A percentile compares a stretch with the other conserved stretches of the same genome.
Evolutionary conservation across 164 flowering plant genomes (phyloP).

Genomic region (Umbilicus rupestris): DNA sequence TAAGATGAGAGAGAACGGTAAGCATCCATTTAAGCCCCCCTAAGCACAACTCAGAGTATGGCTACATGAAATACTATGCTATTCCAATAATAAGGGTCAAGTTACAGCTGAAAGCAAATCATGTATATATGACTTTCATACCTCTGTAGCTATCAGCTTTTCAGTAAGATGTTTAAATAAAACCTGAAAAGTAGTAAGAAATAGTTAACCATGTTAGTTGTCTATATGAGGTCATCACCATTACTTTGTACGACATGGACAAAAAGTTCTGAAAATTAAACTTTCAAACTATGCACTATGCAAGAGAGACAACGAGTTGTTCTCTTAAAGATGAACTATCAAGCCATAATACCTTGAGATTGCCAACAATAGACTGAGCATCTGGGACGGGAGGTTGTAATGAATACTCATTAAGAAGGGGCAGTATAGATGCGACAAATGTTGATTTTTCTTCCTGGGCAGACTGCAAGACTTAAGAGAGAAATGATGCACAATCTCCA

Average conservation of each 20-base stretch:
- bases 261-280: not conserved
- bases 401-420: conserved; percentile 81
- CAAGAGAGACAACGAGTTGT: not conserved
- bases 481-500: not conserved
- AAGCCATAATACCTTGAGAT: conserved; percentile 54
- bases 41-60: not conserved
- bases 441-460: conserved; percentile 87
- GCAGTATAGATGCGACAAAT: conserved; percentile 70
- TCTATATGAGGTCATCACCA: not conserved
- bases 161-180: conserved; percentile 84
- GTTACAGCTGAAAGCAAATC: not conserved
- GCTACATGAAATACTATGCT: not conserved
- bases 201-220: not conserved
- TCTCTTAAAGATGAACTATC: not conserved
- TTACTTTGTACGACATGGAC: not conserved
- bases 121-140: conserved; percentile 14
- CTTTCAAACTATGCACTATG: not conserved
- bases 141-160: conserved; percentile 77
- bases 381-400: conserved; percentile 79
- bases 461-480: conserved; percentile 42
- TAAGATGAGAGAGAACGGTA: not conserved
- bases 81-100: not conserved
- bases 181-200: conserved; percentile 44
- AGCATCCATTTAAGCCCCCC: not conserved
- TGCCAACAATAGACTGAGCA: conserved; percentile 89